Conservation (phyloP, 345 rosid genomes). For the Melastoma malabathricum region DNA sequence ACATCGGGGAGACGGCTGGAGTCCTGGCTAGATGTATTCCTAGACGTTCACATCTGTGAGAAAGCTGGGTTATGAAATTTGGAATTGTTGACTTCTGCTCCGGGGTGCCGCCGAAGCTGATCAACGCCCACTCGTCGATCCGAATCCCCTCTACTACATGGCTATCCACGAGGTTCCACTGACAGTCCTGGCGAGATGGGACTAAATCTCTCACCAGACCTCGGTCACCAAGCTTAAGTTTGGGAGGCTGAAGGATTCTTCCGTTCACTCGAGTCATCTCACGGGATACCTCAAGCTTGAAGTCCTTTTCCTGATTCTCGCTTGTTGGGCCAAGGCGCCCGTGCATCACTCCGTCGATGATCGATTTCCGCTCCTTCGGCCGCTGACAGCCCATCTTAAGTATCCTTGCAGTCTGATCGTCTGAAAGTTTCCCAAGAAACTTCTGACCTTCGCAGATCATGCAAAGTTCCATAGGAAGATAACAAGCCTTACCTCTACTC, state of each 20-base stretch:
- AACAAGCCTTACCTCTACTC: conserved; percentile 84
- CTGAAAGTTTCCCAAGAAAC: conserved; percentile 92
- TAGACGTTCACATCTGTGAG: conserved; percentile 79
- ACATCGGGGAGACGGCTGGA: conserved; percentile 39
- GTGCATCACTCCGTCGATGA: conserved; percentile 61
- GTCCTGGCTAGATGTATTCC: conserved; percentile 71
- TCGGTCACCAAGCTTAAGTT: conserved; percentile 73
- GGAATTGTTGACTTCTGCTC: conserved; percentile 69
- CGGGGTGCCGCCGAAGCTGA: conserved; percentile 69
- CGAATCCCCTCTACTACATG: conserved; percentile 58
- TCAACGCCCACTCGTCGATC: conserved; percentile 74
- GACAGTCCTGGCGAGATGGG: conserved; percentile 63
- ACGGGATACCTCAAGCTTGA: conserved; percentile 59
- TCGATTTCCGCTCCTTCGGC: conserved; percentile 75
- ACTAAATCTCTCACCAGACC: conserved; percentile 40
- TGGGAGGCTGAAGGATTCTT: conserved; percentile 85
- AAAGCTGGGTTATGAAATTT: conserved; percentile 66
- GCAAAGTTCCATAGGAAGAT: conserved; percentile 96
- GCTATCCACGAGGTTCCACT: conserved; percentile 68
- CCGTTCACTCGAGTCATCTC: conserved; percentile 81
- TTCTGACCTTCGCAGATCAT: conserved; percentile 96
- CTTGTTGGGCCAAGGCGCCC: conserved; percentile 86
- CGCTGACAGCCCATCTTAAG: conserved; percentile 90
- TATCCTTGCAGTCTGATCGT: conserved; percentile 86
- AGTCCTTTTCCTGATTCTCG: conserved; percentile 55